Base-by-base conservation (phyloP, 176 grass and related monocot species). In the Triticum monococcum region DNA sequence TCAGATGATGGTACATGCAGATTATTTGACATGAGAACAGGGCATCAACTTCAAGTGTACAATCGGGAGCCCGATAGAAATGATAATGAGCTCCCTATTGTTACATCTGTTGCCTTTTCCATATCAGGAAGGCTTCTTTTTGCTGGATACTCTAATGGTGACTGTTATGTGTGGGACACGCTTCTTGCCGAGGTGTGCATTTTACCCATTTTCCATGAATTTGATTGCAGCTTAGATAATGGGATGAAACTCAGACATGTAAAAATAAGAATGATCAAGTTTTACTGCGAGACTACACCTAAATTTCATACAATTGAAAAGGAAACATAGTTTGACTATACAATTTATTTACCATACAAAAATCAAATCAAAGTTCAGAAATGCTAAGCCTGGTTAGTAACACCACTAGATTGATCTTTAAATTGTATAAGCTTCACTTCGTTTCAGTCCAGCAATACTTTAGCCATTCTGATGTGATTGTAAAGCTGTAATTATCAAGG, bases 41-140 rank as follows among this genome's bases (percentile, higher is more conserved):
- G 97, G 3, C 97, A 99, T 86, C 97, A 99, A 84, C 97, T 99
- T 87, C 97, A 99, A 77, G 90, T 94, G 30, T 99, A 99, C 85
- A 81, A 35, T 81, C 80, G 86, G 79, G 91, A 90, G 72, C 86
- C 78, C 63, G 78, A 87, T 77, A 87, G 79, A 82, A 89, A 93
- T 70, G 90, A 93, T 86, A 89, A 91, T 81, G 97, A 92, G 60
- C 83, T 91, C 12, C 90, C 92, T 52, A 90, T 64, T 62, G 97
- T 96, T 82, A 99, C 92, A 81, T 99, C 97, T 64, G 92, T 99
- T 33, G 97, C 97, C 8, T 99, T 96, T 66, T 99, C 97, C 12
- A 94, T 99, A 88, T 99, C 97, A n/a, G 97, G 97, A 86, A 93
- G 97, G 75, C 92, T 99, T 67, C 92, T 99, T 77, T 98, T 99